A percentile compares a stretch with the other conserved stretches of the same genome.
These are phyloP conservation scores for Trichoderma koningiopsis DNA, from an alignment of 2,329 filamentous ascomycete species.

Conservation along the genomic window DNA sequence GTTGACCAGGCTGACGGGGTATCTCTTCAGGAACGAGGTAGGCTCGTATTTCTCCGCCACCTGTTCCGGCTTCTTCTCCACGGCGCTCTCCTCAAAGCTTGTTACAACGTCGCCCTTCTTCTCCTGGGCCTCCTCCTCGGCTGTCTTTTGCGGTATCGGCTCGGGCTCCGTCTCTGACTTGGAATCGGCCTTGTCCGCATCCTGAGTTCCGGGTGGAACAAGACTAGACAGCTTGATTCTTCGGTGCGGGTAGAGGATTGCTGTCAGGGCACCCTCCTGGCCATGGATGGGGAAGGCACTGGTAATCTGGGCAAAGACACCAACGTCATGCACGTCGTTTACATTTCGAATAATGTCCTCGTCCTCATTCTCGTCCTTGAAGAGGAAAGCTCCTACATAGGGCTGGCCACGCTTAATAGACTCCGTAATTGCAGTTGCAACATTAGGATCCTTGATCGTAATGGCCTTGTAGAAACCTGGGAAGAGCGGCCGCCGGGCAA, in stretches of 20 bases:
- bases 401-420: constrained; percentile 97
- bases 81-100: constrained; percentile 85
- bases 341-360: constrained; percentile 89
- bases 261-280: constrained; percentile 82
- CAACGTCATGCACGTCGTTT: constrained; percentile 92
- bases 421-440: constrained; percentile 89
- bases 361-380: constrained; percentile 94
- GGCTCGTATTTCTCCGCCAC: constrained; percentile 70
- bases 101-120: constrained; percentile 94
- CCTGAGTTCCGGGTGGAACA: constrained; percentile 64
- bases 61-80: constrained; percentile 60
- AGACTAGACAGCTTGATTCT: constrained; percentile 87
- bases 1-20: constrained; percentile 90
- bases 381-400: constrained; percentile 93
- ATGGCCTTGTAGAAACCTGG: constrained; percentile 99
- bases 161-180: constrained; percentile 58
- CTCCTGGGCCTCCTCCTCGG: constrained; percentile 59
- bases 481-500: constrained; percentile 89
- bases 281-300: constrained; percentile 91
- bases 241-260: constrained; percentile 93
- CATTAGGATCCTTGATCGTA: constrained; percentile 90
- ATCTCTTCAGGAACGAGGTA: constrained; percentile 87
- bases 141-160: constrained; percentile 57
- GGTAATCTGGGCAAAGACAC: constrained; percentile 96
- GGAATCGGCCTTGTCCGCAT: constrained; percentile 54